Evolutionary conservation across 2,329 filamentous ascomycete species (phyloP).

Genomic region (Stachybotrys chlorohalonatus): DNA sequence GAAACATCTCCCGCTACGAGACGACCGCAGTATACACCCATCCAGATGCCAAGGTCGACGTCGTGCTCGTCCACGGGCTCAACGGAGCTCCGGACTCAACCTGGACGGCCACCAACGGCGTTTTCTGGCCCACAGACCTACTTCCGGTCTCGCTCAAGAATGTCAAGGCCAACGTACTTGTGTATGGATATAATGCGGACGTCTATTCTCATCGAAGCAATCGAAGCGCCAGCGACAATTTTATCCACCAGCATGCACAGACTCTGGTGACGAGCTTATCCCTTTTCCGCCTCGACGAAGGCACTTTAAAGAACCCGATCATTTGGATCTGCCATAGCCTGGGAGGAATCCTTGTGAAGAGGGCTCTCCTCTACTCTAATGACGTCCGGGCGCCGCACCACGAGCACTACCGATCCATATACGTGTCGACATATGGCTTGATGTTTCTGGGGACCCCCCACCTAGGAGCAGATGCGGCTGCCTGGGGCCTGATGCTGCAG

Average conservation of each 20-base stretch:
- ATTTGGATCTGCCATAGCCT: conserved; percentile 70
- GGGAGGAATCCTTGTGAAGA: conserved; percentile 64
- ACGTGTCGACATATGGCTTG: conserved; percentile 65
- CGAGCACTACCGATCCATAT: conserved; percentile 59
- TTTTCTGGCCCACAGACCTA: conserved; percentile 63
- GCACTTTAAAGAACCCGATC: conserved; percentile 54
- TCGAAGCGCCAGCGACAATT: conserved; percentile 53
- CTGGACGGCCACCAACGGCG: conserved; percentile 47
- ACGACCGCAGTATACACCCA: conserved; percentile 50
- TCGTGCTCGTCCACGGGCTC: conserved; percentile 63
- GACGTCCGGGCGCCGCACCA: conserved; percentile 50
- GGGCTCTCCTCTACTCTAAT: conserved; percentile 58
- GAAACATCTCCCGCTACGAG: conserved; percentile 38
- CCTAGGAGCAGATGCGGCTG: conserved; percentile 57
- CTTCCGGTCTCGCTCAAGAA: conserved; percentile 50
- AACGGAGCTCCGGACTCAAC: conserved; percentile 58
- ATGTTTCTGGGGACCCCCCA: conserved; percentile 73
- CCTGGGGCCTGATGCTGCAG: conserved; percentile 60
- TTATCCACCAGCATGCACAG: conserved; percentile 63
- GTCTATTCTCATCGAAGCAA: conserved; percentile 39
- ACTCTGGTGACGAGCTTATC: conserved; percentile 55
- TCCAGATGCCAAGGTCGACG: conserved; percentile 50
- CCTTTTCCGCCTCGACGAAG: conserved; percentile 50
- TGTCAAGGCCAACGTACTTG: conserved; percentile 53
- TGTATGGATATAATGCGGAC: conserved; percentile 69